Conservation (phyloP, 2,329 filamentous ascomycete species). For the Clathrospora elynae region DNA sequence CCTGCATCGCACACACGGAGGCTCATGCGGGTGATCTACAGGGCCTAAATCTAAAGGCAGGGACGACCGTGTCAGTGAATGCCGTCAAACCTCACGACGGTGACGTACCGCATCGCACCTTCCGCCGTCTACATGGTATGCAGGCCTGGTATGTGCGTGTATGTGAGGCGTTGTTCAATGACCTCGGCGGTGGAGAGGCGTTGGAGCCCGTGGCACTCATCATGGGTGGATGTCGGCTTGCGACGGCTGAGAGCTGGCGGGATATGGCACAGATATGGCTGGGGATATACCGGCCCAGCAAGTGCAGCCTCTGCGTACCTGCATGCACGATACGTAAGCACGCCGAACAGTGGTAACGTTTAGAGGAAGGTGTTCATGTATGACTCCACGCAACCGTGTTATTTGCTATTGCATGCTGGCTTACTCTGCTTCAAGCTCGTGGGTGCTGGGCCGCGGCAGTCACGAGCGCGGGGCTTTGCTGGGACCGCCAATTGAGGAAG, state of each 20-base stretch:
- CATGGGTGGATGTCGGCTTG: slow-evolving; percentile 20
- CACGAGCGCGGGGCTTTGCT: slow-evolving; percentile 14
- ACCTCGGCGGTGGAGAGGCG: slow-evolving; percentile 29
- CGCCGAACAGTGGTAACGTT: slow-evolving; percentile 14
- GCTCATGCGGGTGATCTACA: slow-evolving; percentile 92
- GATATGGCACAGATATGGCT: slow-evolving; percentile 12
- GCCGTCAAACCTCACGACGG: slow-evolving; percentile 8
- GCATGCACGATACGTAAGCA: slow-evolving; percentile 17
- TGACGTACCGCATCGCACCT: slow-evolving; percentile 60
- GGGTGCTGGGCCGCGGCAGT: slow-evolving; percentile 6
- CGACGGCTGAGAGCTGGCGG: slow-evolving; percentile 21
- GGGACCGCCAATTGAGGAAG: slow-evolving; percentile 6
- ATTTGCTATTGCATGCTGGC: slow-evolving; percentile 6
- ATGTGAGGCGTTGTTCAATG: slow-evolving; percentile 30
- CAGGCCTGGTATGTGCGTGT: slow-evolving; percentile 54
- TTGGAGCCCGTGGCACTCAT: slow-evolving; percentile 32
- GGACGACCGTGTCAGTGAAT: slow-evolving; percentile 40
- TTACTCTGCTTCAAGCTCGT: slow-evolving; percentile 1
- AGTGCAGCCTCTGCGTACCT: slow-evolving; percentile 11
- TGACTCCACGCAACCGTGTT: slow-evolving; percentile 5
- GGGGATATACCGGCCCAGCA: slow-evolving; percentile 5
- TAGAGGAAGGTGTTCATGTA: slow-evolving; percentile 18
- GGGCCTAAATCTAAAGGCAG: slow-evolving; percentile 36
- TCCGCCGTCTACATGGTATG: slow-evolving; percentile 61
- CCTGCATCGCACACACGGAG: slow-evolving; percentile 90